Base-by-base conservation (phyloP, 163 green algal genomes). In the Coccomyxa subellipsoidea region DNA sequence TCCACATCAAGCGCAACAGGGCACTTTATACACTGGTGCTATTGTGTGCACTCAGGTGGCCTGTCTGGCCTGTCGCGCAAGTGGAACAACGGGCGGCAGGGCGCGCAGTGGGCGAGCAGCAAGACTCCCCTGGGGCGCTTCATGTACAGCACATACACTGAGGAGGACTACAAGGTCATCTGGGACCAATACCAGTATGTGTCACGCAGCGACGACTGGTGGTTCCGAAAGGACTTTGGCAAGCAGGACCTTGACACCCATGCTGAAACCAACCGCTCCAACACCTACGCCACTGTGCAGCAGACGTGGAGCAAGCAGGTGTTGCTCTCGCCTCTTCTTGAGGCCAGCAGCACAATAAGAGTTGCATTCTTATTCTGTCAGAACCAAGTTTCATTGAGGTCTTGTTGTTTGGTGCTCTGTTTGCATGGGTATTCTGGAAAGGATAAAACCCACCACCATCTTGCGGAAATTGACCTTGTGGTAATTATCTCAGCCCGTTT, bases 121-220 rank as follows among this genome's bases (percentile, higher is more conserved):
- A 27, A 54, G 36, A 40, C 29, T 8, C 36, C 36, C 72, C 27
- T 78, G 72, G 72, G 36, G 15, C 72, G 72, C 31, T 78, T 78
- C 37, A 40, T 78, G 38, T 90, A 90, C 78, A 85, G 77, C 79
- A 87, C 77, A 23, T 89, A 86, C 78, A 84, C 80, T 37, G 86
- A 92, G 77, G 80, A 83, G 25, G 88, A 92, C 78, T 92, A 85
- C 40, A 54, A 75, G 0, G 77, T 78, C 15, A 82, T 91, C 69
- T 89, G 81, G 82, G 37, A 87, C 4, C 39, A 37, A 35, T 90
- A 88, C 32, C 34, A 76, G 15, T 90, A 85, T 77, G 36, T 21
- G 0, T 35, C 81, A 0, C 21, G 23, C 1, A 31, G 71, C n/a
- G 54, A 71, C 35, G 76, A 83, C 12, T 77, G 70, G 70, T 77